Base-by-base conservation (phyloP, 2,329 filamentous ascomycete species). In the Talaromyces sp. region DNA sequence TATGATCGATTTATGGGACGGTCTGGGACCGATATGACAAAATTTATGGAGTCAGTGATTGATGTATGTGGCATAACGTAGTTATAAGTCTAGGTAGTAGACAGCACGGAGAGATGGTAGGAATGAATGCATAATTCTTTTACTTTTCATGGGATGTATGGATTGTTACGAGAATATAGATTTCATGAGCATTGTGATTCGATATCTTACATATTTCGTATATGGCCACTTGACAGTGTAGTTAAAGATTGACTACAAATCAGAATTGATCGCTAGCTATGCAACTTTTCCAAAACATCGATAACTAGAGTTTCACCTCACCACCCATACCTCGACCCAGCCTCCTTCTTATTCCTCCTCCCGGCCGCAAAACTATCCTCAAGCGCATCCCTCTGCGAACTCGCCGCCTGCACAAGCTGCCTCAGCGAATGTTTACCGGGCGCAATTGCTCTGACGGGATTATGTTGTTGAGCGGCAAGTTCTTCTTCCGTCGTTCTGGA, bases 291-390 rank as follows among this genome's bases (percentile, higher is more conserved):
- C 38, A 40, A 15, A 36, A 36, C 34, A 36, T 29, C 27, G 27
- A 45, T 47, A 58, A 17, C 36, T 4, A 34, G 25, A 19, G n/a
- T 53, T 34, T 43, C 53, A 47, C 2, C 65, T 72, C 72, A 89
- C 91, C 92, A 97, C 5, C 93, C 93, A 80, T 97, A 97, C 72
- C 87, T 87, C 65, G 86, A 88, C 3, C 91, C 91, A 22, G 92
- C 92, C 75, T 97, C 93, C 71, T 87, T 89, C 77, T 91, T 89
- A 73, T 93, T 95, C 71, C 85, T 86, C 80, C 86, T 89, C 5
- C 92, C 91, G 70, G 89, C 83, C 22, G 92, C 92, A 81, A 97
- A 97, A 75, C 91, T 93, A 73, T 98, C 94, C 78, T 97, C 93
- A 70, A 97, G 80, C 2, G 92, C 93, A 11, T 96, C 92, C 74